A percentile compares a stretch with the other conserved stretches of the same genome.
Evolutionary conservation across 306 rosid genomes (phyloP).

Genomic region (Senna tora): DNA sequence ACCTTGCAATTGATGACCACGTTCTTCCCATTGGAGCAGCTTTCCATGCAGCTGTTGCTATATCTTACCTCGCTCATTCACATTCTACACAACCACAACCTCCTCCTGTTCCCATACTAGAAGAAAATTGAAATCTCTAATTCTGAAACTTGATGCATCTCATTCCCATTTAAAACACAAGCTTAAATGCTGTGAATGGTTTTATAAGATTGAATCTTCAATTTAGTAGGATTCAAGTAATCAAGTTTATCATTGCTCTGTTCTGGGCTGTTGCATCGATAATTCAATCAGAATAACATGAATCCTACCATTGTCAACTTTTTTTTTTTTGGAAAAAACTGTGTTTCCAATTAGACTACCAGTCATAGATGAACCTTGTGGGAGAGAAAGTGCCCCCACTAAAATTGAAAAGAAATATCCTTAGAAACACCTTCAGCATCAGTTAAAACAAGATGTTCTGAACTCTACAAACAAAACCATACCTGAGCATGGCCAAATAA

Average conservation of each 20-base stretch:
- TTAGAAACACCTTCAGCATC: conserved; percentile 6
- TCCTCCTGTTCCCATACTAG: not conserved
- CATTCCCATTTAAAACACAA: too few species aligned
- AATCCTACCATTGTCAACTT: too few species aligned
- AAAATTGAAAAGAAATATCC: not conserved
- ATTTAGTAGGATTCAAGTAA: too few species aligned
- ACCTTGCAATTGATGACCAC: conserved; percentile 50
- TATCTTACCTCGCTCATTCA: conserved; percentile 38
- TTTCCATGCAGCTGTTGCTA: conserved; percentile 54
- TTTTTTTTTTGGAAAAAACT: too few species aligned
- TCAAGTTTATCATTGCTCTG: too few species aligned
- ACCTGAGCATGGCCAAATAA: conserved; percentile 5
- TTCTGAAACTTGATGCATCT: too few species aligned
- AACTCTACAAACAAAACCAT: conserved; percentile 29
- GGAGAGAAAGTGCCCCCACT: not conserved
- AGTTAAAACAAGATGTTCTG: conserved; percentile 14
- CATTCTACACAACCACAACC: not conserved
- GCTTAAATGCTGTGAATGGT: not conserved
- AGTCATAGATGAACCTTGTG: not conserved
- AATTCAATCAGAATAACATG: too few species aligned
- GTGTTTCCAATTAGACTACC: too few species aligned
- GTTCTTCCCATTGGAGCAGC: conserved; percentile 62
- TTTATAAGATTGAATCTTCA: too few species aligned
- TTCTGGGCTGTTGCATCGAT: too few species aligned
- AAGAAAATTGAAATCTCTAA: not conserved